Base-by-base conservation (phyloP, 1,139 yeast genomes). In the Hyphopichia pseudoburtonii region DNA sequence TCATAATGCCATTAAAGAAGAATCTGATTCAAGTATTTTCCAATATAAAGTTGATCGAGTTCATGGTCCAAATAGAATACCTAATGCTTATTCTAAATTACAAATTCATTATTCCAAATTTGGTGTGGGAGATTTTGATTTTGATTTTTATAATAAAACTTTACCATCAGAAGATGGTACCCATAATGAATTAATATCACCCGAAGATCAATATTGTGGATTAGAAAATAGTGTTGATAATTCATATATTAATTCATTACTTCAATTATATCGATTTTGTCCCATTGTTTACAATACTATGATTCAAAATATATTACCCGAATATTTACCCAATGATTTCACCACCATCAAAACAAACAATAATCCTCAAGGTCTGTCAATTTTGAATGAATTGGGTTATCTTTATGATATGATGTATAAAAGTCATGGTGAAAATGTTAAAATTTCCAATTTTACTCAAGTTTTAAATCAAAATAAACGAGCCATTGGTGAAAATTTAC, bases 61-160 rank as follows among this genome's bases (percentile, higher is more conserved):
- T 58, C 31, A 61, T 74, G 33, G 50, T 35, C 40, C 37, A 59
- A 32, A 62, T 75, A 33, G 50, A 36, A 54, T 63, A 2, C 96
- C 97, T 0, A 82, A 82, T 39, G 85, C 90, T 26, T 92, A 85
- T 60, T 70, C 81, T 28, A 80, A 81, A 50, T 67, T 88, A 38
- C 86, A 85, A 43, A 86, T 92, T 43, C 78, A 85, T 33, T 90
- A 90, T 57, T 86, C 95, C 40, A 84, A 79, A 51, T 92, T 89
- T 60, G 98, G 98, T 15, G 90, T 94, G 21, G 89, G 85, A 48
- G 97, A 89, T 60, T 92, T 92, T 62, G 97, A 94, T 63, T 92
- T 92, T 55, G 82, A 78, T 38, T 84, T 81, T 50, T 92, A 86
- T 65, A 89, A 90, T 54, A 69, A 72, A 34, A 86, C 97, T 0